A percentile compares a stretch with the other conserved stretches of the same genome.
Evolutionary conservation across 1,284 basidiomycete genomes (phyloP).

Genomic region (Cryptococcus sp.): DNA sequence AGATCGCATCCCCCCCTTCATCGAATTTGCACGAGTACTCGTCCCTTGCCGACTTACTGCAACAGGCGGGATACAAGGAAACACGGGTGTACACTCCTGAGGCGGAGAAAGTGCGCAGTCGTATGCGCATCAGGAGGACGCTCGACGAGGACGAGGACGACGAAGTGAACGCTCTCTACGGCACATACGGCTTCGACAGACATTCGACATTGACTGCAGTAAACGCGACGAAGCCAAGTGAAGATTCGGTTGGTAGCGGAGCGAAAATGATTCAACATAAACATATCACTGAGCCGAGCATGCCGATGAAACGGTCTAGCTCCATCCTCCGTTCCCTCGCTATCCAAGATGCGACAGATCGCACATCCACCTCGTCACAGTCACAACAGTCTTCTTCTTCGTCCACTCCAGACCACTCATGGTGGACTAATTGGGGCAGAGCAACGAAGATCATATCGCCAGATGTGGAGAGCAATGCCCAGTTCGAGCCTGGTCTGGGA

Average conservation of each 20-base stretch:
- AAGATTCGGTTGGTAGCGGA: neutral
- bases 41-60: constrained; percentile 74
- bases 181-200: constrained; percentile 33
- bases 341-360: constrained; percentile 21
- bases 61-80: constrained; percentile 85
- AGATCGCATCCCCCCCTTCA: constrained; percentile 16
- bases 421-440: constrained; percentile 30
- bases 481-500: constrained; percentile 29
- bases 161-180: constrained; percentile 40
- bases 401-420: constrained; percentile 17
- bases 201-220: neutral
- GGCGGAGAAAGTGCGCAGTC: constrained; percentile 59
- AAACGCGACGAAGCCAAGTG: neutral
- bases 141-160: constrained; percentile 37
- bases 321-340: constrained; percentile 35
- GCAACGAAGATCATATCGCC: constrained; percentile 4
- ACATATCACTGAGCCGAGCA: constrained; percentile 34
- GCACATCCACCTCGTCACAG: constrained; percentile 3
- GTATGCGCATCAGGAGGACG: constrained; percentile 32
- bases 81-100: constrained; percentile 83
- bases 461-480: constrained; percentile 5
- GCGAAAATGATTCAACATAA: constrained; percentile 21
- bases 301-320: constrained; percentile 34
- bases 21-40: constrained; percentile 60
- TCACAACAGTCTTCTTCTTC: neutral